Evolutionary conservation across 2,329 filamentous ascomycete genomes (phyloP).

Genomic region (Chalaropsis thielavioides): DNA sequence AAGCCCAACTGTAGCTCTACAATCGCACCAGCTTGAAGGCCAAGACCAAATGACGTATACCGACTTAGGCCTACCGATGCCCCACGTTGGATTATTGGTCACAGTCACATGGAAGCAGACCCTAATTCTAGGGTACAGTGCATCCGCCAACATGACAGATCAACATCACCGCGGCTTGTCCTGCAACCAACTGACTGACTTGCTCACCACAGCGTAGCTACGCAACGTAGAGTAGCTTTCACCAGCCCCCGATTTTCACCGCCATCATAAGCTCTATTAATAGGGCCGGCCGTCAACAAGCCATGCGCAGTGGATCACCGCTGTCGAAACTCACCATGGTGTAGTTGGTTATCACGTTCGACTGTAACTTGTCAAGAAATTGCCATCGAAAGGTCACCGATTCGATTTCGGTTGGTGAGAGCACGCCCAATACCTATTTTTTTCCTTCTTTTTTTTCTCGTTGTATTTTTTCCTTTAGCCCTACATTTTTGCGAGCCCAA

Average conservation of each 20-base stretch:
- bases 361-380: conserved; percentile 14
- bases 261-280: background rate
- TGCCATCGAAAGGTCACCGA: conserved; percentile 17
- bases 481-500: background rate
- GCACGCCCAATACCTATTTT: background rate
- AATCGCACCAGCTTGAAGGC: background rate
- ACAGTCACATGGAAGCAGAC: background rate
- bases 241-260: background rate
- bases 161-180: no score
- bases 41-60: background rate
- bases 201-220: no score
- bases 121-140: background rate
- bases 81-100: background rate
- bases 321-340: conserved; percentile 15
- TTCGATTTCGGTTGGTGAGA: conserved; percentile 17
- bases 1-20: background rate
- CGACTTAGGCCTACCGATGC: background rate
- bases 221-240: no score
- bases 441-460: background rate
- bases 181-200: no score
- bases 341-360: conserved; percentile 17
- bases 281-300: background rate
- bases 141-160: no score
- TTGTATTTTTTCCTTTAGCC: no score
- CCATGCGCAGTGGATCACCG: conserved; percentile 11